Evolutionary conservation across 305 asterid species (phyloP), one percentile per base, ranked within the genome.

Genomic region (Fraxinus platypoda): DNA sequence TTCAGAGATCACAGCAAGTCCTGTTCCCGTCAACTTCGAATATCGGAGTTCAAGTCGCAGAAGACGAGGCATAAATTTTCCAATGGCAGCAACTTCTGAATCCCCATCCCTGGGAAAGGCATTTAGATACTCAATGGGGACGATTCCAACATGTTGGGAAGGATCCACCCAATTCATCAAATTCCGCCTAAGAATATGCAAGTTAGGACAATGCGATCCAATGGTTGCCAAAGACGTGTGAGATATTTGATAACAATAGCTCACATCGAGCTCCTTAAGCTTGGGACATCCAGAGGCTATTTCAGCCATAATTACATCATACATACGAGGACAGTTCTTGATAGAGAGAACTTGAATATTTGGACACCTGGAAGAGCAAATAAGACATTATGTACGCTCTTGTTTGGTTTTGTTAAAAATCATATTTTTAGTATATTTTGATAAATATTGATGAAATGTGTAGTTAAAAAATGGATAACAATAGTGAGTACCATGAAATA

Each of bases 21-120:
- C 98, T 85, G 83, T 89, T 17, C 85, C 93, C 0, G 94, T 91
- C 82, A 95, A 8, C 81, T 91, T 88, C 75, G 93, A 91, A 84
- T 90, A 93, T 1, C 86, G 91, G 33, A 95, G 87, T 74, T 95
- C 99, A 71, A 95, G 97, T 77, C 85, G 92, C 83, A 87, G 76
- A 77, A 95, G 90, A 30, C 70, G 82, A 26, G 92, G 91, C 97
- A 92, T 94, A 25, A 59, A 90, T 87, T 91, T 91, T 37, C 92
- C 90, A 84, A 94, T 95, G 34, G 95, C 92, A 66, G 92, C 93
- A 78, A 94, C 95, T 79, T 95, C 98, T 21, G 88, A 85, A 83
- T 95, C 92, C 37, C 95, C 97, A 83, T 94, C 95, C 84, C 89
- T 95, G 70, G 98, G 97, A 54, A 91, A 89, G n/a, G 93, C 91